These are phyloP conservation scores for Periconia digitata DNA, from an alignment of 2,329 filamentous ascomycete species.

Conservation along the genomic window DNA sequence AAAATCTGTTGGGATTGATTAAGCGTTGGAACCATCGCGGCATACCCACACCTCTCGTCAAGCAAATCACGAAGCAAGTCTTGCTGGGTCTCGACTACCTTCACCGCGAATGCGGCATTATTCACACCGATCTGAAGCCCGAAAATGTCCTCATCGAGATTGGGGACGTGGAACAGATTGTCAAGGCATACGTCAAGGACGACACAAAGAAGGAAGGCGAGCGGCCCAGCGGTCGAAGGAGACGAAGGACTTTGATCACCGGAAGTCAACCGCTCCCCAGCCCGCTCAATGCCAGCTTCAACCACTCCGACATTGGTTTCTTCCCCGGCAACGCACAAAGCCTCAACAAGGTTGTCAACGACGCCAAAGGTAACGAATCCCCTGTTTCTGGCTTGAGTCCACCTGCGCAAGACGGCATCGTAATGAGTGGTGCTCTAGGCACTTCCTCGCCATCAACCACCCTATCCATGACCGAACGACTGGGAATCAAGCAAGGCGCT, in stretches of 20 bases:
- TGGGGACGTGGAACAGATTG: conserved; percentile 97
- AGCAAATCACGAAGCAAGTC: conserved; percentile 98
- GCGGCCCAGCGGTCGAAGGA: conserved; percentile 85
- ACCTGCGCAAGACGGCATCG: conserved; percentile 46
- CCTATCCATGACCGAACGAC: conserved; percentile 62
- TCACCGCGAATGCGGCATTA: conserved; percentile 97
- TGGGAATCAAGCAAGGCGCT: conserved; percentile 55
- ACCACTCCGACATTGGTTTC: conserved; percentile 68
- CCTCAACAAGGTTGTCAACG: conserved; percentile 80
- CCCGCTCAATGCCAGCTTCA: conserved; percentile 90
- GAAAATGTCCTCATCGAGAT: conserved; percentile 99
- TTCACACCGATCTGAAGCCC: conserved; percentile 95
- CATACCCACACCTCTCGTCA: conserved; percentile 93
- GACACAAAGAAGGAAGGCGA: conserved; percentile 71
- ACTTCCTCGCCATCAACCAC: conserved; percentile 44
- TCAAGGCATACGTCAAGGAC: conserved; percentile 91
- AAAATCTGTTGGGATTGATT: conserved; percentile 92
- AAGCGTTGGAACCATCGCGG: conserved; percentile 98
- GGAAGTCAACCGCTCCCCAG: conserved; percentile 95
- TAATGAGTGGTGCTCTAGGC: conserved; percentile 60
- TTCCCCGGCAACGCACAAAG: conserved; percentile 66
- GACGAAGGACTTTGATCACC: conserved; percentile 91
- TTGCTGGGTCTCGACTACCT: conserved; percentile 93
- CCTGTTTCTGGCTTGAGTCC: conserved; percentile 46
- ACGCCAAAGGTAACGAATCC: conserved; percentile 62